Conservation (phyloP, 2,329 filamentous ascomycete genomes). For the Colletotrichum aenigma region DNA sequence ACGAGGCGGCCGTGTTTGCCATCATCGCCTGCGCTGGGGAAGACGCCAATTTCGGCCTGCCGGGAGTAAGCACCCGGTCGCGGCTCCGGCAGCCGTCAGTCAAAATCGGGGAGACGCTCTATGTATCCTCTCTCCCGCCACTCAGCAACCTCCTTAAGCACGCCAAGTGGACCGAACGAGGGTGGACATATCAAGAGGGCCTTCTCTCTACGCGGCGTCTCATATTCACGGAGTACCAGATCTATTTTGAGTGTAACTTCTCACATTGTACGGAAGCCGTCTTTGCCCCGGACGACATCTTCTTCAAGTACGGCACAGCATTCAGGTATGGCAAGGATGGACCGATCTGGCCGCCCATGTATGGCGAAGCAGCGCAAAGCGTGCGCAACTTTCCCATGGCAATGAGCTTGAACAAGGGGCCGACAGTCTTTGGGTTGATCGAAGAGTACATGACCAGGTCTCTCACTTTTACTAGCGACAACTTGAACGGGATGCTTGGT, state of each 20-base stretch:
- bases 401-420: background rate
- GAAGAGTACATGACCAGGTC: background rate
- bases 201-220: conserved; percentile 38
- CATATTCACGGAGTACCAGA: conserved; percentile 42
- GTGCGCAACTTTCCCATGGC: background rate
- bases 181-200: conserved; percentile 45
- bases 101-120: conserved; percentile 16
- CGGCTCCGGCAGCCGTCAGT: conserved; percentile 31
- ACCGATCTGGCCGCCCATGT: background rate
- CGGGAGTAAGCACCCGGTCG: conserved; percentile 32
- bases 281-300: background rate
- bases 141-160: conserved; percentile 25
- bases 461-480: background rate
- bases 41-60: conserved; percentile 36
- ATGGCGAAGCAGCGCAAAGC: background rate
- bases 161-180: conserved; percentile 38
- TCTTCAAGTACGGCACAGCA: background rate
- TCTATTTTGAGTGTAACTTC: conserved; percentile 42
- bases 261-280: background rate
- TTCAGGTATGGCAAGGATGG: background rate
- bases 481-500: background rate
- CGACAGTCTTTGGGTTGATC: background rate
- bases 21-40: conserved; percentile 43
- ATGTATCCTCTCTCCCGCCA: background rate
- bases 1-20: conserved; percentile 35